A percentile compares a stretch with the other conserved stretches of the same genome.
phyloP scores from a whole-genome alignment of 805 yeast genomes.

The Tetrapisispora pingtungensis region DNA sequence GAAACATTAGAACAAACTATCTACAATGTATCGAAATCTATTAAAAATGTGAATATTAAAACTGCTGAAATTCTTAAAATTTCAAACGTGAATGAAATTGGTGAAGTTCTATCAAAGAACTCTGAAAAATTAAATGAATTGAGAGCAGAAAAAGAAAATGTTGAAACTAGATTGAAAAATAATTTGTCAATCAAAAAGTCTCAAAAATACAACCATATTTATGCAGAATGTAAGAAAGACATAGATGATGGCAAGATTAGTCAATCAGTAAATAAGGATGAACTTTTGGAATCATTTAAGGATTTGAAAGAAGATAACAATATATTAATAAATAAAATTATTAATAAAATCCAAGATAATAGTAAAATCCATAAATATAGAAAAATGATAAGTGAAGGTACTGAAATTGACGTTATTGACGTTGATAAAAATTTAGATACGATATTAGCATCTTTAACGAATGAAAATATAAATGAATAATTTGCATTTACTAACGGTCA shows the following conservation, averaged over 20 bases:
- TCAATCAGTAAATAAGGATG: conserved; percentile 12
- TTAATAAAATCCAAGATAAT: conserved; percentile 31
- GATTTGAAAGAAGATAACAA: conserved; percentile 36
- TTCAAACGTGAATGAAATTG: conserved; percentile 68
- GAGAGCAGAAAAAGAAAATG: conserved; percentile 7
- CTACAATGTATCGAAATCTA: conserved; percentile 15
- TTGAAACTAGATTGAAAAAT: conserved; percentile 18
- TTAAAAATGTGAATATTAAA: conserved; percentile 14
- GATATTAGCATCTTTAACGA: conserved; percentile 30
- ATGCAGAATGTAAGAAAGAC: conserved; percentile 3
- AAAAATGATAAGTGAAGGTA: conserved; percentile 55
- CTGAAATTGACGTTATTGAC: conserved; percentile 56
- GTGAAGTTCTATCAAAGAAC: conserved; percentile 25
- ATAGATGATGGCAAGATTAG: conserved; percentile 8
- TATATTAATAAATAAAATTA: conserved; percentile 28
- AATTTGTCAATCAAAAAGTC: conserved; percentile 27
- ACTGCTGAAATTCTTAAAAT: conserved; percentile 40
- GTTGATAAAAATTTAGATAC: conserved; percentile 60
- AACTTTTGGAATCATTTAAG: conserved; percentile 28
- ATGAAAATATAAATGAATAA: not conserved
- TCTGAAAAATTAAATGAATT: not conserved
- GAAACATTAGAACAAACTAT: conserved; percentile 22
- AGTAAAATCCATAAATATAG: conserved; percentile 57
- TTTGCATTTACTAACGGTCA: not conserved
- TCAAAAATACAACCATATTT: conserved; percentile 8